phyloP scores from a whole-genome alignment of 768 basidiomycete species.

The Boletus rex-veris region DNA sequence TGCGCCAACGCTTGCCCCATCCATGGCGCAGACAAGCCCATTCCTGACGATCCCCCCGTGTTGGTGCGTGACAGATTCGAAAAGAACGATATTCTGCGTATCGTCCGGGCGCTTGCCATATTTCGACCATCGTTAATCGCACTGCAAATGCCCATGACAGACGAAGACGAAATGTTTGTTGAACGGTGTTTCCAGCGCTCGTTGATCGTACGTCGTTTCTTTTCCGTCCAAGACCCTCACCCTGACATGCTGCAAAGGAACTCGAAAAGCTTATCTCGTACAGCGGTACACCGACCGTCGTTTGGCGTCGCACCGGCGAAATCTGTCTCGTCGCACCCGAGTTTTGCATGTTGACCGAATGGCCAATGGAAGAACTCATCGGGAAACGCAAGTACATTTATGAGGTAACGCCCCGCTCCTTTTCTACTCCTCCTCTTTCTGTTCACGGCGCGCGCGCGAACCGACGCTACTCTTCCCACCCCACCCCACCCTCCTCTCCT shows the following conservation, averaged over 20 bases:
- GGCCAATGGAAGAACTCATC: slow-evolving; percentile 80
- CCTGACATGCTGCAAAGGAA: slow-evolving; percentile 53
- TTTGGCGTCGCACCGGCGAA: slow-evolving; percentile 97
- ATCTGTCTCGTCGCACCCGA: slow-evolving; percentile 96
- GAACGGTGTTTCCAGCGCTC: slow-evolving; percentile 95
- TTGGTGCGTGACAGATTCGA: slow-evolving; percentile 66
- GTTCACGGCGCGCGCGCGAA: slow-evolving; percentile 12
- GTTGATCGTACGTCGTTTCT: slow-evolving; percentile 57
- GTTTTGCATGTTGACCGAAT: slow-evolving; percentile 91
- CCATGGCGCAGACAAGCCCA: slow-evolving; percentile 32
- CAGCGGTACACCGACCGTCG: slow-evolving; percentile 94
- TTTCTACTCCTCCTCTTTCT: slow-evolving; percentile 17
- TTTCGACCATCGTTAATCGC: slow-evolving; percentile 97
- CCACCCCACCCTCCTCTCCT: not conserved
- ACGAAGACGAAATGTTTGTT: slow-evolving; percentile 95
- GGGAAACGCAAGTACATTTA: slow-evolving; percentile 48
- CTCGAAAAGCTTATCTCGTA: slow-evolving; percentile 96
- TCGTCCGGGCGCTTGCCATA: slow-evolving; percentile 91
- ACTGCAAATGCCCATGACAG: slow-evolving; percentile 93
- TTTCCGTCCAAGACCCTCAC: not conserved
- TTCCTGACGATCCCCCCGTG: slow-evolving; percentile 33
- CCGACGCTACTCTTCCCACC: not conserved
- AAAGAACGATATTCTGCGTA: slow-evolving; percentile 91
- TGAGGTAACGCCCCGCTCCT: slow-evolving; percentile 29
- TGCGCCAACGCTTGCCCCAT: slow-evolving; percentile 14